Conservation (phyloP, 116 monocot genomes). For the Trichopus zeylanicus region DNA sequence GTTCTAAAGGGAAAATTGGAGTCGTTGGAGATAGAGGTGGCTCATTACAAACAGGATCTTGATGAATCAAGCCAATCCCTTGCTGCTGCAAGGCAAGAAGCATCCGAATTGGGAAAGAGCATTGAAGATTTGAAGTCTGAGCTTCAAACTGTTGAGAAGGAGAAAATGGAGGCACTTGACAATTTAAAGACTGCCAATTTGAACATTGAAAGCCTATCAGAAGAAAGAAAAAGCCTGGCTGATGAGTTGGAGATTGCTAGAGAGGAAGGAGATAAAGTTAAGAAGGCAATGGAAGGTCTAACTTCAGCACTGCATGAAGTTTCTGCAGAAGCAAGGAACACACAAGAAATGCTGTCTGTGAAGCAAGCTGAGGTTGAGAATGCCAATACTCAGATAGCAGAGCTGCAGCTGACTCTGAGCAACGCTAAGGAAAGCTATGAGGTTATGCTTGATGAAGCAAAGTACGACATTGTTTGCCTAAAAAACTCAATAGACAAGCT, state of each 20-base stretch:
- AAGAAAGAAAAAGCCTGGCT: conserved; percentile 28
- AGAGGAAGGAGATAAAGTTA: conserved; percentile 47
- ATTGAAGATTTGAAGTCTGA: conserved; percentile 44
- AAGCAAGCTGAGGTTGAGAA: conserved; percentile 53
- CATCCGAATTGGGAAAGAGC: conserved; percentile 18
- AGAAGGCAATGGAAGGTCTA: conserved; percentile 65
- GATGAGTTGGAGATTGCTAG: conserved; percentile 31
- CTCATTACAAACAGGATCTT: conserved; percentile 35
- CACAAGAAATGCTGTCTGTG: conserved; percentile 46
- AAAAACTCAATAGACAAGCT: conserved; percentile 24
- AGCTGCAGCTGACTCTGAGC: conserved; percentile 30
- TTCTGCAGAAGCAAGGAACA: conserved; percentile 54
- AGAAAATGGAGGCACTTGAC: conserved; percentile 20
- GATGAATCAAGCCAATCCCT: conserved; percentile 31
- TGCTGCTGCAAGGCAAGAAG: conserved; percentile 33
- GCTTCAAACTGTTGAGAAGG: conserved; percentile 24
- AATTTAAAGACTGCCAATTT: conserved; percentile 25
- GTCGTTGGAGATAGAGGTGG: conserved; percentile 47
- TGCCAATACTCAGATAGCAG: conserved; percentile 38
- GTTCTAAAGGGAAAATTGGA: conserved; percentile 48
- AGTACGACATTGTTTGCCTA: conserved; percentile 43
- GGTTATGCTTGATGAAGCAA: conserved; percentile 40
- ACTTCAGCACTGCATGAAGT: conserved; percentile 85
- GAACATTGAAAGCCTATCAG: conserved; percentile 24
- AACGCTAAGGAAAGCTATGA: conserved; percentile 56